Conservation (phyloP, 257 asterid genomes). For the Solanum acaule region DNA sequence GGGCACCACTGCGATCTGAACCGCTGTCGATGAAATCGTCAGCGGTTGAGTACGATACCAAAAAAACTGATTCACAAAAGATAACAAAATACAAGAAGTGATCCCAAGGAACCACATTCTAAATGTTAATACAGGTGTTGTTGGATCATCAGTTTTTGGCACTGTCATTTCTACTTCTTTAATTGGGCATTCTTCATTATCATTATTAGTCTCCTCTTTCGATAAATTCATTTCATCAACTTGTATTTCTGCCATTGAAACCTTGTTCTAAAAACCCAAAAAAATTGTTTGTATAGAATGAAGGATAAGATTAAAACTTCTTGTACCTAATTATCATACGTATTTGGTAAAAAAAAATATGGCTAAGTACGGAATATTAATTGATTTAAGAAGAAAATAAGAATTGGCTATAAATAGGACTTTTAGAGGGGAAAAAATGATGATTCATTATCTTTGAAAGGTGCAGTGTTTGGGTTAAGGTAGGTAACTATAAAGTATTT, state of each 20-base stretch:
- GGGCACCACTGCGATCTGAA: conserved; percentile 36
- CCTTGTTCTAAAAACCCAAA: neutral
- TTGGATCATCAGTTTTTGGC: conserved; percentile 37
- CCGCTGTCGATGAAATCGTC: conserved; percentile 12
- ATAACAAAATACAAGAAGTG: conserved; percentile 9
- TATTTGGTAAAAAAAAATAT: neutral
- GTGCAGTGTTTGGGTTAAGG: neutral
- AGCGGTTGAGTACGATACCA: conserved; percentile 32
- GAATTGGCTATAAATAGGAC: neutral
- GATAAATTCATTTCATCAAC: neutral
- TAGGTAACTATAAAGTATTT: neutral
- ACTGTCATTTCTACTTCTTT: conserved; percentile 36
- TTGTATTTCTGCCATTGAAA: neutral
- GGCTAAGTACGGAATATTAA: neutral
- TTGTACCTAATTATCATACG: neutral
- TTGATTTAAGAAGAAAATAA: neutral
- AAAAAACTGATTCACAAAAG: conserved; percentile 41
- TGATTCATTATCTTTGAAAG: neutral
- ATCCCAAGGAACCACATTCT: conserved; percentile 41
- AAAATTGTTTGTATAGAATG: neutral
- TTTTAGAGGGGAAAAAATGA: neutral
- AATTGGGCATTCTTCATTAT: conserved; percentile 14
- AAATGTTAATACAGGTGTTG: conserved; percentile 26
- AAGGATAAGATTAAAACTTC: neutral
- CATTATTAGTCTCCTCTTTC: neutral